Conservation (phyloP, 1,284 basidiomycete genomes). For the Cutaneotrichosporon cavernicola region DNA sequence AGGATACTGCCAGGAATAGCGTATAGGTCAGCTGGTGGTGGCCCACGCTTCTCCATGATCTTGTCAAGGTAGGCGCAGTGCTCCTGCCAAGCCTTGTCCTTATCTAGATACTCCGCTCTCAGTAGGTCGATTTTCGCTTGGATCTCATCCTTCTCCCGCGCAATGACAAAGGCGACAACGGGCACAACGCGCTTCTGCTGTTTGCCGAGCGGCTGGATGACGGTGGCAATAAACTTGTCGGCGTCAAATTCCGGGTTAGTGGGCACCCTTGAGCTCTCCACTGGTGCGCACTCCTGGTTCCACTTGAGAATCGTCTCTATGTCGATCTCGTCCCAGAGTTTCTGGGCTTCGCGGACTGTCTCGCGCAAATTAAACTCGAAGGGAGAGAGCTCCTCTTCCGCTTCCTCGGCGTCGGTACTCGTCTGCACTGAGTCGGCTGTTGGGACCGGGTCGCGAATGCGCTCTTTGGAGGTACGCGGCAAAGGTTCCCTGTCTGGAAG, state of each 20-base stretch:
- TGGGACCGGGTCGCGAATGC: slow-evolving; percentile 17
- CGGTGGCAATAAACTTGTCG: slow-evolving; percentile 21
- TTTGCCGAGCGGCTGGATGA: slow-evolving; percentile 27
- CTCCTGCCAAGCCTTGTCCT: slow-evolving; percentile 69
- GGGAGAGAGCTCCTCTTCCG: slow-evolving; percentile 12
- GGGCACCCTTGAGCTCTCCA: slow-evolving; percentile 20
- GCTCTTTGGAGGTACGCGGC: slow-evolving; percentile 2
- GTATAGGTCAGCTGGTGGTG: slow-evolving; percentile 41
- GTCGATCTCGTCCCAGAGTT: slow-evolving; percentile 15
- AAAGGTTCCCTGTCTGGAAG: slow-evolving; percentile 18
- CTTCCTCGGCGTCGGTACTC: slow-evolving; percentile 37
- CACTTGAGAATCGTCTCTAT: slow-evolving; percentile 32
- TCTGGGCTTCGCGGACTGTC: slow-evolving; percentile 3
- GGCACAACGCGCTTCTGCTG: slow-evolving; percentile 14
- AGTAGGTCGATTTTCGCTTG: slow-evolving; percentile 62
- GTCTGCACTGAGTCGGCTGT: slow-evolving; percentile 33
- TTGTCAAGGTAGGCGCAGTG: slow-evolving; percentile 68
- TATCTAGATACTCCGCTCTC: slow-evolving; percentile 64
- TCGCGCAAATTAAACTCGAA: slow-evolving; percentile 32
- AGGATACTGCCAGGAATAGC: slow-evolving; percentile 34
- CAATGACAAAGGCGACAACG: slow-evolving; percentile 24
- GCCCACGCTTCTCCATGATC: slow-evolving; percentile 46
- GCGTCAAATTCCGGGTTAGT: slow-evolving; percentile 14
- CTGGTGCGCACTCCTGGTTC: slow-evolving; percentile 35
- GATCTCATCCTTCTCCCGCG: slow-evolving; percentile 54